phyloP scores from a whole-genome alignment of 495 filamentous ascomycete species.

The Ramalina peruviana region DNA sequence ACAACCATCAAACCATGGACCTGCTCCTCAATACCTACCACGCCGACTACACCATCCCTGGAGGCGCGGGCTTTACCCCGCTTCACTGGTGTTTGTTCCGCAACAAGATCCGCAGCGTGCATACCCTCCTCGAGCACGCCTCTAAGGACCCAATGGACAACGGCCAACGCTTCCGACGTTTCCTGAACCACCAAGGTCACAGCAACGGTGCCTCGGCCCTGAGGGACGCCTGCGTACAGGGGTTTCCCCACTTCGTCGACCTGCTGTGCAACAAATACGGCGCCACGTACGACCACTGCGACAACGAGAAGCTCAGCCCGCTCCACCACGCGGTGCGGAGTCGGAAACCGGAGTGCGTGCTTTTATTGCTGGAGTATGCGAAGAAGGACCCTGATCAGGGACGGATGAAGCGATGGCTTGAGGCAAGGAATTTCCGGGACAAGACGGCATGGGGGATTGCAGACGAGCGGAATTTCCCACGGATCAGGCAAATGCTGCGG shows the following conservation, averaged over 20 bases:
- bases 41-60: constrained; percentile 2
- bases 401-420: background rate
- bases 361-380: background rate
- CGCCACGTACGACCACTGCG: background rate
- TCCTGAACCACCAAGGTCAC: constrained; percentile 3
- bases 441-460: no score
- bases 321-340: background rate
- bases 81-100: background rate
- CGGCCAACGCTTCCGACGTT: constrained; percentile 1
- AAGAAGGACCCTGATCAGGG: background rate
- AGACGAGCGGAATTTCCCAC: no score
- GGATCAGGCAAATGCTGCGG: no score
- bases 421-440: background rate
- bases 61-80: background rate
- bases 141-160: background rate
- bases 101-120: background rate
- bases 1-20: background rate
- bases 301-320: background rate
- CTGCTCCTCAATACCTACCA: constrained; percentile 4
- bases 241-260: background rate
- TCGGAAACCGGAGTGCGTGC: background rate
- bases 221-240: background rate
- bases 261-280: background rate
- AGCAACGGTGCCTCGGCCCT: background rate
- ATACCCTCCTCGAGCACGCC: background rate